Base-by-base conservation (phyloP, 192 early-diverging fungal genomes). In the Oehlia diaphana region DNA sequence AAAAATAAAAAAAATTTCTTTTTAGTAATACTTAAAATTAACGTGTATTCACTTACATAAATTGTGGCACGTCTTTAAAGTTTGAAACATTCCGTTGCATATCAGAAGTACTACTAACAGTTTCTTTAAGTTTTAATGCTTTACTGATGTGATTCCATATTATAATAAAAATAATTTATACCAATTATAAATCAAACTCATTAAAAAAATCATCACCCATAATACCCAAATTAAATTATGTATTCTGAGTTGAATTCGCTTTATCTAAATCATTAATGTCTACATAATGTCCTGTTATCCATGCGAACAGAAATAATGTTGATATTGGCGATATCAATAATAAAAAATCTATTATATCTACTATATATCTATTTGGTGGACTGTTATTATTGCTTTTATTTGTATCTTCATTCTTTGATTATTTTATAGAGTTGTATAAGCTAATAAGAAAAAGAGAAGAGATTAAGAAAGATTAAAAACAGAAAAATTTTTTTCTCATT, bases 61-160 rank as follows among this genome's bases (percentile, higher is more conserved):
- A 26, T 50, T 72, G 39, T 23, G 5, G 47, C 71, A 3, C 71
- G 5, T 47, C 33, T 2, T 35, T 72, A 72, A 50, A 13, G 26
- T 72, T n/a, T 5, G 39, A 49, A 42, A 72, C 42, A 10, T n/a
- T 50, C 71, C 31, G 49, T 50, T 42, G n/a, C 23, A 28, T 72
- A 37, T 72, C 39, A 26, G 70, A 23, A 8, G 12, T 72, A 26
- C 39, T 44, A n/a, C n/a, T 42, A 42, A 19, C 8, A 37, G 2
- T 37, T 28, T 23, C 47, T 14, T 49, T 49, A 42, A 12, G 31
- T 14, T 72, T 42, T 14, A 26, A 50, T 26, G 50, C 42, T 8
- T 42, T 28, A 50, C n/a, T n/a, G n/a, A 49, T 72, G n/a, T 26
- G 47, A 50, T 49, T 49, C 71, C 39, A 49, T 72, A 49, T 72